Conservation (phyloP, 106 monocot species). For the Acorus calamus region DNA sequence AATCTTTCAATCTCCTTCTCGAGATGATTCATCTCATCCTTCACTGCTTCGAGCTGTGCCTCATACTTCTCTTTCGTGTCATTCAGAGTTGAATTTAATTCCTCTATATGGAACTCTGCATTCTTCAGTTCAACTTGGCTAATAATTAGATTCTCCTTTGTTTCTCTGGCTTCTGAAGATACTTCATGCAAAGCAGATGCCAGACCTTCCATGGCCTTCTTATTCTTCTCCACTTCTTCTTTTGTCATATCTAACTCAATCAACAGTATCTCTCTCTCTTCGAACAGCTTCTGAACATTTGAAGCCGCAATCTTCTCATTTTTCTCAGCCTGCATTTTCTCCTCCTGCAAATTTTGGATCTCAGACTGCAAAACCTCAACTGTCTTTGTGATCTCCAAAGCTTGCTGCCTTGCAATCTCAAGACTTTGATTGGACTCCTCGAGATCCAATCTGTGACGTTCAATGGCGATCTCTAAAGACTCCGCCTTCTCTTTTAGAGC, state of each 20-base stretch:
- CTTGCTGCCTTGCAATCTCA: slow-evolving; percentile 20
- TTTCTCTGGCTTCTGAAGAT: slow-evolving; percentile 42
- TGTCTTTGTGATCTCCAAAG: slow-evolving; percentile 15
- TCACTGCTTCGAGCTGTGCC: slow-evolving; percentile 50
- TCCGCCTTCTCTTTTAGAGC: slow-evolving; percentile 26
- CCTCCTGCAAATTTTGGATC: slow-evolving; percentile 16
- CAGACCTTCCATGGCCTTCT: slow-evolving; percentile 33
- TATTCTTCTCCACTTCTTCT: slow-evolving; percentile 26
- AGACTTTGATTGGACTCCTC: slow-evolving; percentile 15
- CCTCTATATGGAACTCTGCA: slow-evolving; percentile 32
- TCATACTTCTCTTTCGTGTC: slow-evolving; percentile 55
- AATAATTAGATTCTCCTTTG: slow-evolving; percentile 34
- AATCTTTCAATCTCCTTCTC: slow-evolving; percentile 24
- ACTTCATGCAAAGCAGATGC: slow-evolving; percentile 58
- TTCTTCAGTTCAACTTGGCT: slow-evolving; percentile 40
- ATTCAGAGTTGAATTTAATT: slow-evolving; percentile 31
- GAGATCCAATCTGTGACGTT: slow-evolving; percentile 16
- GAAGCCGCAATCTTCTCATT: slow-evolving; percentile 4
- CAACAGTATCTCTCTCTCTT: slow-evolving; percentile 26
- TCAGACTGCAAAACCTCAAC: slow-evolving; percentile 26
- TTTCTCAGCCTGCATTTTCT: slow-evolving; percentile 13
- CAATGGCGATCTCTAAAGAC: slow-evolving; percentile 35
- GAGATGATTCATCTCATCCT: slow-evolving; percentile 33
- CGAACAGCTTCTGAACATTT: slow-evolving; percentile 7
- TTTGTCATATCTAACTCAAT: slow-evolving; percentile 22